phyloP scores from a whole-genome alignment of 1,284 basidiomycete species.

The Peniophora sp. region DNA sequence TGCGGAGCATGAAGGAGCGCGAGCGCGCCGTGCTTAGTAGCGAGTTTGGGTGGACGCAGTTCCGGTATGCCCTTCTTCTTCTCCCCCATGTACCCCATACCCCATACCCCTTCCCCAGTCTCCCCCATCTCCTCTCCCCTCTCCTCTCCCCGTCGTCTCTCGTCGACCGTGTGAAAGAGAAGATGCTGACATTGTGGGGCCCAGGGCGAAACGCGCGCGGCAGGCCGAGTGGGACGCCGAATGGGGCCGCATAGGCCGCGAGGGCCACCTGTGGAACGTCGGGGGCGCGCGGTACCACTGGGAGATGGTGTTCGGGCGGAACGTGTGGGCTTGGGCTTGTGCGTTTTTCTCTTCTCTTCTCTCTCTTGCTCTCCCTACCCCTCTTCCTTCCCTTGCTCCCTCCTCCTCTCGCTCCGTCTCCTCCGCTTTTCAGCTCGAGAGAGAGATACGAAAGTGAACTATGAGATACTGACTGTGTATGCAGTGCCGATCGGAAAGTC shows the following conservation, averaged over 20 bases:
- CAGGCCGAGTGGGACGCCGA: constrained; percentile 57
- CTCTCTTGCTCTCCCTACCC: not conserved
- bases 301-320: constrained; percentile 69
- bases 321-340: constrained; percentile 65
- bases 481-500: constrained; percentile 63
- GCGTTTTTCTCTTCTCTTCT: constrained; percentile 26
- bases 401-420: not conserved
- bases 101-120: not conserved
- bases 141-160: too few species aligned
- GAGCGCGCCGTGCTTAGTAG: constrained; percentile 45
- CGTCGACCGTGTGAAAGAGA: too few species aligned
- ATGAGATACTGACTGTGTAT: not conserved
- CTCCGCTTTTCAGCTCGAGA: not conserved
- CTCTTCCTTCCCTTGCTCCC: not conserved
- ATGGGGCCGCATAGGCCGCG: constrained; percentile 66
- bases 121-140: not conserved
- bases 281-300: constrained; percentile 56
- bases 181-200: too few species aligned
- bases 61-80: constrained; percentile 30
- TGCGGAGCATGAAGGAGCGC: constrained; percentile 49
- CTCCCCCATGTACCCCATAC: not conserved
- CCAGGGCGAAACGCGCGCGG: constrained; percentile 40
- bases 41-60: constrained; percentile 39
- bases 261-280: constrained; percentile 85
- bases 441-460: not conserved